phyloP scores from a whole-genome alignment of 495 filamentous ascomycete species.

The Penicillium antarcticum region DNA sequence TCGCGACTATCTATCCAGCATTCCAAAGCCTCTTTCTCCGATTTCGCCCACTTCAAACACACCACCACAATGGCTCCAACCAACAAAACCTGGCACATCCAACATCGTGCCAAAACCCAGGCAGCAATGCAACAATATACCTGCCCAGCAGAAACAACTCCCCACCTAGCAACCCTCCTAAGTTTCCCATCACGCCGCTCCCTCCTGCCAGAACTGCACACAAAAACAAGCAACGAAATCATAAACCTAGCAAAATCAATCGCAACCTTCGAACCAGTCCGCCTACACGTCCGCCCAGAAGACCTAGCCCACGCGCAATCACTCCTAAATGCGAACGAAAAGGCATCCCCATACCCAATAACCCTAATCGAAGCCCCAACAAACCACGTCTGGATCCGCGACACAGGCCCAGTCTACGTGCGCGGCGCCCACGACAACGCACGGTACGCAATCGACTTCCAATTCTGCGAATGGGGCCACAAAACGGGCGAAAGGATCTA shows the following conservation, averaged over 20 bases:
- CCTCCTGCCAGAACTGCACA: conserved; percentile 21
- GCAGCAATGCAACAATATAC: conserved; percentile 16
- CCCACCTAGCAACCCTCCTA: conserved; percentile 32
- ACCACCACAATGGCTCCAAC: conserved; percentile 9
- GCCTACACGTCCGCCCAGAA: conserved; percentile 28
- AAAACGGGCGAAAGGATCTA: conserved; percentile 19
- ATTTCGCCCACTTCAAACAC: neutral
- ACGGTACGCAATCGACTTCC: conserved; percentile 30
- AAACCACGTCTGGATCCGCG: conserved; percentile 36
- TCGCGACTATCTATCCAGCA: no score
- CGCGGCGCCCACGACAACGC: conserved; percentile 11
- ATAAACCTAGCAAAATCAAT: conserved; percentile 27
- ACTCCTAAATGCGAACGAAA: conserved; percentile 9
- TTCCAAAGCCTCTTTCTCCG: neutral
- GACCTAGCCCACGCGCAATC: conserved; percentile 13
- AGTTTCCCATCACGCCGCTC: conserved; percentile 31
- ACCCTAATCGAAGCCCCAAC: conserved; percentile 19
- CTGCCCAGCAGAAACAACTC: conserved; percentile 23
- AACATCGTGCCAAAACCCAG: neutral
- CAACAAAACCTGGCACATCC: conserved; percentile 11
- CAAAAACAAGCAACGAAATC: conserved; percentile 25
- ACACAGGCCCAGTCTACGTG: conserved; percentile 35
- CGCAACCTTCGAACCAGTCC: conserved; percentile 32
- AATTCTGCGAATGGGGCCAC: conserved; percentile 35
- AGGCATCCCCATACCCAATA: conserved; percentile 4